Base-by-base conservation (phyloP, 176 grass and related monocot genomes). In the Typha latifolia region DNA sequence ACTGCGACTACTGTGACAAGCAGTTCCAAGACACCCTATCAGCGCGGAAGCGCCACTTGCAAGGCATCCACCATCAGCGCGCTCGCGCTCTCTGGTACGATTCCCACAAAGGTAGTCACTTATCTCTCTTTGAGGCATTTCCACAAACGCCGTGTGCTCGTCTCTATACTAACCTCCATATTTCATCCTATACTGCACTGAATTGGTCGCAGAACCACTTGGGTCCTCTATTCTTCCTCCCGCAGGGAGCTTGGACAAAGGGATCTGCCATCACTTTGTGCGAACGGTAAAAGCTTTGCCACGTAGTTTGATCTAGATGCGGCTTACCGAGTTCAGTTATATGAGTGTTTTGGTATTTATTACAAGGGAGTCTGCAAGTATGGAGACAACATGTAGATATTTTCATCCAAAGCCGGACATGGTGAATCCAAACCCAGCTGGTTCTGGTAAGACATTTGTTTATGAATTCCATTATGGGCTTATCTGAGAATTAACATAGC, bases 1-100 rank as follows among this genome's bases (percentile, higher is more conserved):
- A 86, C 75, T 97, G 85, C 88, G 88, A 96, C 9, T 96, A 91
- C 72, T 96, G 93, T 80, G 88, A 97, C n/a, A 97, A 97, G 78
- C 80, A 97, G 75, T 97, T 97, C 69, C 85, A 84, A 73, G 93
- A 92, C 72, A 97, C 88, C 34, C 51, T 85, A 53, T 75, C 71
- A 24, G 88, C 93, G 63, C 80, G 93, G 55, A 82, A 69, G 82
- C 93, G 93, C 69, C 93, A 92, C 69, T 72, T 97, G 32, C 88
- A 90, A 64, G 76, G 89, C 64, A 2, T 72, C 78, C 72, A 76
- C 29, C 89, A 90, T 69, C 85, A 78, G 19, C 89, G 89, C 52
- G 86, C 79, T 21, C 85, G 89, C 52, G 79, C 81, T 37, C 81
- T 89, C 66, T 97, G 85, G 85, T 97, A 84, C 81, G 85, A 87